Evolutionary conservation across 2,329 filamentous ascomycete genomes (phyloP).

Genomic region (Cercospora sp.): DNA sequence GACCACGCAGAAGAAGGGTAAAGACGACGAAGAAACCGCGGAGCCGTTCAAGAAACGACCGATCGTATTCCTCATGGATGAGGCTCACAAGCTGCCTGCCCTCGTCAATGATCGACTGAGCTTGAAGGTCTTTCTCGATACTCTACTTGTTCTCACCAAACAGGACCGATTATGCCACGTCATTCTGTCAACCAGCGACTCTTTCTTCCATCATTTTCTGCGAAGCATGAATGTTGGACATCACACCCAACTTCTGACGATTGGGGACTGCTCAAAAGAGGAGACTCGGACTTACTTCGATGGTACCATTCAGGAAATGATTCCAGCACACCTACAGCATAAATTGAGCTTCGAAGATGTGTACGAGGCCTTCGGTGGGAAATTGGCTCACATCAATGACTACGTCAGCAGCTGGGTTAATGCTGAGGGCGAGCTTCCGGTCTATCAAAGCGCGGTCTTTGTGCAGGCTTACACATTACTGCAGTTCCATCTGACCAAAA

Average conservation of each 20-base stretch:
- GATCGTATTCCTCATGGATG: conserved; percentile 24
- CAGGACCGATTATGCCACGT: conserved; percentile 27
- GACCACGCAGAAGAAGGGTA: background rate
- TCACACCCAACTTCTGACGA: conserved; percentile 25
- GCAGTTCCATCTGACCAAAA: conserved; percentile 25
- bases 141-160: conserved; percentile 26
- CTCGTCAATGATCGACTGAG: conserved; percentile 23
- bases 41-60: conserved; percentile 22
- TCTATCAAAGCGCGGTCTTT: conserved; percentile 25
- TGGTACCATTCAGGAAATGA: conserved; percentile 14
- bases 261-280: conserved; percentile 24
- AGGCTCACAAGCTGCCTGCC: conserved; percentile 25
- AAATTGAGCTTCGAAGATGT: conserved; percentile 23
- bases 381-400: conserved; percentile 25
- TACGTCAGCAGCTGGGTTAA: conserved; percentile 27
- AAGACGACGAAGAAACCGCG: background rate
- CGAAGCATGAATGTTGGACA: conserved; percentile 28
- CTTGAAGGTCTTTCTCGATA: conserved; percentile 28
- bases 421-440: conserved; percentile 16
- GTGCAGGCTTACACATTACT: conserved; percentile 25
- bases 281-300: conserved; percentile 22
- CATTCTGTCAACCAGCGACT: conserved; percentile 25
- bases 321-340: conserved; percentile 17
- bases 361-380: conserved; percentile 27
- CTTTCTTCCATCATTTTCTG: conserved; percentile 28